A percentile compares a stretch with the other conserved stretches of the same genome.
These are phyloP conservation scores for Rubia occidens DNA, from an alignment of 305 asterid species.

Conservation along the genomic window DNA sequence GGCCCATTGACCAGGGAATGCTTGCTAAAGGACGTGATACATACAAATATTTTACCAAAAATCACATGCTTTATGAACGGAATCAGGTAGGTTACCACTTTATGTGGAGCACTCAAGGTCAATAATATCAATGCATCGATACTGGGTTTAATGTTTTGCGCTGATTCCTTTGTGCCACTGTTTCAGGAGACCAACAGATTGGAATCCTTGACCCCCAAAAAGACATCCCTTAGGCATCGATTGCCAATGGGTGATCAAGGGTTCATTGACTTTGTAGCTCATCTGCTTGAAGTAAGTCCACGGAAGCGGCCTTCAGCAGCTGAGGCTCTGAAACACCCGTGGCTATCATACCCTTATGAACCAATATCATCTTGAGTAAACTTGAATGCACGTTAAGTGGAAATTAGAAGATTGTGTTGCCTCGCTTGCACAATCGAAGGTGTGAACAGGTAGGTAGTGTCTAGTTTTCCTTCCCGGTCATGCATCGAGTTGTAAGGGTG, in stretches of 20 bases:
- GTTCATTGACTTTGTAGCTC: constrained; percentile 76
- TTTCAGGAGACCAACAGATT: constrained; percentile 72
- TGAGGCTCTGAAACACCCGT: constrained; percentile 90
- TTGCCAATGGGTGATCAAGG: constrained; percentile 99
- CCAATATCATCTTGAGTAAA: constrained; percentile 73
- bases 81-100: constrained; percentile 54
- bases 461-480: constrained; percentile 20
- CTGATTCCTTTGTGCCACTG: constrained; percentile 11
- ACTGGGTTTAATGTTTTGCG: neutral
- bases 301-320: constrained; percentile 81
- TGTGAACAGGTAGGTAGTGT: constrained; percentile 21
- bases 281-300: constrained; percentile 82
- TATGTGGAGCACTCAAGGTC: neutral
- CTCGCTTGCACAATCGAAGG: constrained; percentile 28
- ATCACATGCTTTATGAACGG: constrained; percentile 92
- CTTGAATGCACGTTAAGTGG: constrained; percentile 12
- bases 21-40: constrained; percentile 90
- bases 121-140: neutral
- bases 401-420: constrained; percentile 12
- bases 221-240: constrained; percentile 87
- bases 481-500: constrained; percentile 8
- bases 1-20: constrained; percentile 74
- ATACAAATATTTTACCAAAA: constrained; percentile 81
- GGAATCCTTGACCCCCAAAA: constrained; percentile 89
- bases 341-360: constrained; percentile 93